These are phyloP conservation scores for Xylaria castorea DNA, from an alignment of 495 filamentous ascomycete species.

Conservation along the genomic window DNA sequence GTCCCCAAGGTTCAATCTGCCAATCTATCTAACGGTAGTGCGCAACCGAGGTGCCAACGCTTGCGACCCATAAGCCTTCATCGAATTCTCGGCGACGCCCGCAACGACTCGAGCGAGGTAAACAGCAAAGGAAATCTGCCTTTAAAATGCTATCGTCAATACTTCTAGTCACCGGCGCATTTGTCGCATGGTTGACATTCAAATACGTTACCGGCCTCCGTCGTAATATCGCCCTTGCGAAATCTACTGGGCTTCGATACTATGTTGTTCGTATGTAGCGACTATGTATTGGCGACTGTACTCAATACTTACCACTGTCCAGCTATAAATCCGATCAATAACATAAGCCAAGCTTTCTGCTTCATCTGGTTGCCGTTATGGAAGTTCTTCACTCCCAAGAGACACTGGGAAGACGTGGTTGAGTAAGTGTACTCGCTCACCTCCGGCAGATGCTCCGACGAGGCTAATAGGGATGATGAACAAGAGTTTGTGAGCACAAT, in stretches of 20 bases:
- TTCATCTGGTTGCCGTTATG: constrained; percentile 28
- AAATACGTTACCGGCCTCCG: constrained; percentile 39
- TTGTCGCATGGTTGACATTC: constrained; percentile 20
- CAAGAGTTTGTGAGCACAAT: constrained; percentile 35
- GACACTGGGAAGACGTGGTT: constrained; percentile 20
- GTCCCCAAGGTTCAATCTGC: background rate
- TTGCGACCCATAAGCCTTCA: background rate
- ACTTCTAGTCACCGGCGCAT: constrained; percentile 22
- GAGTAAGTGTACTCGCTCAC: constrained; percentile 18
- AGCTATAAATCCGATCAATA: constrained; percentile 28
- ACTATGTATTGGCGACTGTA: background rate
- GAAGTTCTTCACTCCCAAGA: constrained; percentile 23
- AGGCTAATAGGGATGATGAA: constrained; percentile 6
- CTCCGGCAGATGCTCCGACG: background rate
- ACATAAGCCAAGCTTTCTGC: constrained; percentile 38
- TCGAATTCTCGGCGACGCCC: background rate
- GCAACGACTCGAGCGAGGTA: background rate
- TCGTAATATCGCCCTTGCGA: constrained; percentile 52
- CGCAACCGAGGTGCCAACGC: constrained; percentile 13
- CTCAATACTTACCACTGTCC: background rate
- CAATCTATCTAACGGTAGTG: background rate
- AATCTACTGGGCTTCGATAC: constrained; percentile 52
- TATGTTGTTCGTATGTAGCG: constrained; percentile 53
- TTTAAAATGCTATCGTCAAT: constrained; percentile 23
- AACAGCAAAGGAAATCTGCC: background rate